Evolutionary conservation across 345 rosid species (phyloP), one percentile per base, ranked within the genome.

Genomic region (Brassica incana): DNA sequence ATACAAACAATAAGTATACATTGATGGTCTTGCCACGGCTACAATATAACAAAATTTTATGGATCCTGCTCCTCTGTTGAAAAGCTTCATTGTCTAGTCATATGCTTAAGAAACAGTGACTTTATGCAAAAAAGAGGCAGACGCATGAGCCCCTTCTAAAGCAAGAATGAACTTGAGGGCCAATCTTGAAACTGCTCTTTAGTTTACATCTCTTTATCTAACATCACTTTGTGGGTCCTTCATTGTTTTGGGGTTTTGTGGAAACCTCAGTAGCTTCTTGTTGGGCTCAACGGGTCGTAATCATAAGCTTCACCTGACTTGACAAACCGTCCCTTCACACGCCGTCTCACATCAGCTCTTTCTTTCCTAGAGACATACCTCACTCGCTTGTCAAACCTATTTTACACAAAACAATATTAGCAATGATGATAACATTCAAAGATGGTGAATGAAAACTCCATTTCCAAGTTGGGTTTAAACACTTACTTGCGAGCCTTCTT

Each of bases 261-360:
- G 69, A 71, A 65, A 38, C 67, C 83, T 93, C 90, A 92, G 84
- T 9, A 91, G 90, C 97, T 94, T 86, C 94, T 88, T 74, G 95
- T 85, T 69, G 77, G 90, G 77, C 62, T 87, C 87, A 92, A 29
- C 0, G 97, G 98, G 73, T 94, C 95, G 65, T 91, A 94, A 78
- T 94, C 98, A 80, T 88, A 94, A 71, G 86, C 92, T 72, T 92
- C 99, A 27, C 99, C 97, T 0, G 97, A 91, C 85, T 94, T 94
- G 48, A 94, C 92, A 65, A 94, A 94, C 16, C 99, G 82, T 35
- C 98, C 98, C 82, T 92, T 94, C 78, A 89, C 98, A 9, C 98
- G 93, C 85, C 82, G 90, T 80, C 99, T 87, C 45, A 91, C 97
- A 71, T 94, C 97, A 68, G 99, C 97, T 79, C 98, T 88, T 79